Base-by-base conservation (phyloP, 805 yeast genomes). In the Saccharomyces kudriavzevii region DNA sequence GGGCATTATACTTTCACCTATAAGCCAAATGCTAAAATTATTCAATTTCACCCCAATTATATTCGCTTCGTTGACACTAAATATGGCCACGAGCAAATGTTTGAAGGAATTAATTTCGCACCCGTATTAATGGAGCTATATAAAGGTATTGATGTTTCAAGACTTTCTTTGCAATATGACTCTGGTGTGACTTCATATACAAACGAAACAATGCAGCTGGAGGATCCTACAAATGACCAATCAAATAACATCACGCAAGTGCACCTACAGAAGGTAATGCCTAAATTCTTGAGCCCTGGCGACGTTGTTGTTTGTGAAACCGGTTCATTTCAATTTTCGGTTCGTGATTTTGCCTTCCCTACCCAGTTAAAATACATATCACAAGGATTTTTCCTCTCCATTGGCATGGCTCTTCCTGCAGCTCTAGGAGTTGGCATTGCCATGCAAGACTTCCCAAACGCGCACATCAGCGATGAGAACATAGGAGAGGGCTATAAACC, bases 351-450 rank as follows among this genome's bases (percentile, higher is more conserved):
- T 31, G 71, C 73, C 59, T 78, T 91, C 54, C 87, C 90, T 45
- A 62, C 68, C 20, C 76, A 78, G 52, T 72, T 78, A 28, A 73
- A 72, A 50, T 72, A 75, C 51, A 73, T 84, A 40, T 78, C 89
- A 2, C 96, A 89, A 70, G 79, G 83, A 22, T 87, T 85, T 64
- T 91, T 85, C 65, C 80, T 90, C 6, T 88, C 96, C 1, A 91
- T 91, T 61, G 97, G 97, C 5, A 87, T 81, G 73, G 92, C 96
- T 0, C 73, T 91, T 27, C 97, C 97, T 2, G 87, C 91, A 10
- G 78, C 94, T 4, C 77, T 91, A 54, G 97, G 97, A 49, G 86
- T 84, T 26, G 83, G 88, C 20, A 72, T 87, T 52, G 97, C 92
- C 0, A 73, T 79, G 70, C 75, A 77, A 50, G 95, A 87, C 62